Base-by-base conservation (phyloP, 306 rosid species). In the Pueraria montana region DNA sequence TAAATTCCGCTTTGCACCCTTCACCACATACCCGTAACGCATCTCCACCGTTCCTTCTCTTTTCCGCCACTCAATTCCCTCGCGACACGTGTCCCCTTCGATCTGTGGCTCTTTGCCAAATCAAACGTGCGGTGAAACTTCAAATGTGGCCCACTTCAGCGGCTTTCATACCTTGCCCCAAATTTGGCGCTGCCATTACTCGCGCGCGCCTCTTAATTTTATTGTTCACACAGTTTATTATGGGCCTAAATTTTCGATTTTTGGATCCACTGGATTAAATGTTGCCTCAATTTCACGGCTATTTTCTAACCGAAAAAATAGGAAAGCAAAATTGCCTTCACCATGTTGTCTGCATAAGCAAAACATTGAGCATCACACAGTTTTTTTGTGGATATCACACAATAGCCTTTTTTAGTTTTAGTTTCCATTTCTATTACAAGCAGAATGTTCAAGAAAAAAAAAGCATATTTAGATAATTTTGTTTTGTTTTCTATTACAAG, bases 41-140 rank as follows among this genome's bases (percentile, higher is more conserved):
- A 77, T 88, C 77, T 1, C 2, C 43, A 8, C 83, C 82, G 84
- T 86, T 72, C 40, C 11, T 79, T 82, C 2, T 26, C 11, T 11
- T 55, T 16, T 0, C 20, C 85, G 59, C 38, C 16, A 80, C 76
- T 70, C 10, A 12, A 75, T 84, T 5, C 10, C 8, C 6, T 55
- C 21, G 17, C 69, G 83, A 85, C 93, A 62, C 91, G 93, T 86
- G 95, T 78, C 69, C 13, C 17, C 5, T 23, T 23, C 18, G 24
- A 45, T 68, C 63, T 55, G 68, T 75, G 67, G 32, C 27, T 58
- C 76, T n/a, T n/a, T n/a, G n/a, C n/a, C n/a, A n/a, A n/a, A n/a
- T 52, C 85, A 84, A 80, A 53, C 59, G 38, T 23, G 70, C 42
- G 59, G 81, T 79, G 26, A 55, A 18, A 24, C 56, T 82, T 66